Conservation (phyloP, 768 basidiomycete species). For the Scleroderma citrinum region DNA sequence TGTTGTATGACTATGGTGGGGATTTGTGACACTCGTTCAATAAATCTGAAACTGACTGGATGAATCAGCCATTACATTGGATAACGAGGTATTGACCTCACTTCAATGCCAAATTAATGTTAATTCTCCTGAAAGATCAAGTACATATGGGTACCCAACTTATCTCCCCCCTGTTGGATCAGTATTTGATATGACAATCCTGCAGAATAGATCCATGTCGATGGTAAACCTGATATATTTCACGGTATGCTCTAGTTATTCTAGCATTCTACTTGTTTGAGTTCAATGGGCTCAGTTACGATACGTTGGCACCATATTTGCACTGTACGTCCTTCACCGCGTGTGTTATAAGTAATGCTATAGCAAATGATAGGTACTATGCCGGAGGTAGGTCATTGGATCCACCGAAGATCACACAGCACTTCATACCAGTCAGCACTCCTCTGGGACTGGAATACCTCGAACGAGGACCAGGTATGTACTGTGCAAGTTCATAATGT, state of each 20-base stretch:
- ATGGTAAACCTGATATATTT: not conserved
- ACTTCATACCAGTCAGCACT: no score
- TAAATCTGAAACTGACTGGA: not conserved
- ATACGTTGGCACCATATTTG: not conserved
- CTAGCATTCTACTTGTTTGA: not conserved
- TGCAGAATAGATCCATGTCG: not conserved
- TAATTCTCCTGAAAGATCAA: not conserved
- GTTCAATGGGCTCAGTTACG: not conserved
- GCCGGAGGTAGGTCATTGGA: no score
- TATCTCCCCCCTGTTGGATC: not conserved
- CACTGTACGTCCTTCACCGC: not conserved
- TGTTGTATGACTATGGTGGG: not conserved
- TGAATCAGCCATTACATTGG: not conserved
- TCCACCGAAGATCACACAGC: no score
- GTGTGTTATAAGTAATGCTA: no score
- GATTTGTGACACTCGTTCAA: not conserved
- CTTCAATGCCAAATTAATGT: not conserved
- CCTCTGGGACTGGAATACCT: no score
- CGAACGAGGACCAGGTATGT: no score
- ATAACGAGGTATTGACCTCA: not conserved
- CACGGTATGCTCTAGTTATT: not conserved
- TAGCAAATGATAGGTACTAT: not conserved
- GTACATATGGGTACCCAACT: not conserved
- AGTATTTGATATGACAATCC: not conserved
- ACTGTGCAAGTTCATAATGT: no score